These are phyloP conservation scores for Fusarium paranaense DNA, from an alignment of 2,329 filamentous ascomycete genomes.

Conservation along the genomic window DNA sequence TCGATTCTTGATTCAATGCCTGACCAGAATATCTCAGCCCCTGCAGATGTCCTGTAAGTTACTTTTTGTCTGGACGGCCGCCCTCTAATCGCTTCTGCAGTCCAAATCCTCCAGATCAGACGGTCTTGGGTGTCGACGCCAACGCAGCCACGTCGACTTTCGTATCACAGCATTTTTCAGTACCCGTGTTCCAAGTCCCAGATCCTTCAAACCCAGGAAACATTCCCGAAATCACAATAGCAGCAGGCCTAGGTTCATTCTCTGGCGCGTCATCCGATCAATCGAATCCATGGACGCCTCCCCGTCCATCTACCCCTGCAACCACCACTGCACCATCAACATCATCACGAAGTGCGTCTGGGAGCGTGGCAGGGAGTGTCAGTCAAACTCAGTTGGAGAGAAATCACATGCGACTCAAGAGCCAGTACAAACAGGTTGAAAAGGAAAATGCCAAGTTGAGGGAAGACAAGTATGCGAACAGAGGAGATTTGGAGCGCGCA, in stretches of 20 bases:
- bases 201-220: not conserved
- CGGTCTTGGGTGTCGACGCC: not conserved
- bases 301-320: not conserved
- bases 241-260: not conserved
- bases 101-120: not conserved
- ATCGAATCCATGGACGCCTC: not conserved
- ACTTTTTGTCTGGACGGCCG: not conserved
- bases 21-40: not conserved
- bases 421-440: not conserved
- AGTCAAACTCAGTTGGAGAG: not conserved
- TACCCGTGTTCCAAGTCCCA: not conserved
- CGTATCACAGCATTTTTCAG: not conserved
- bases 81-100: not conserved
- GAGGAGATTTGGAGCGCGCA: not conserved
- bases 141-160: not conserved
- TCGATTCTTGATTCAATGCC: not conserved
- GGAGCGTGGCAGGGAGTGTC: not conserved
- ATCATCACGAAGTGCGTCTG: not conserved
- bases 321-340: not conserved
- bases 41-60: not conserved
- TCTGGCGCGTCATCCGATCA: not conserved
- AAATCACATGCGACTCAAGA: not conserved
- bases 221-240: not conserved
- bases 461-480: conserved; percentile 1
- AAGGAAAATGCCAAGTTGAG: not conserved